Conservation (phyloP, 1,284 basidiomycete species). For the Cryptococcus sp. region DNA sequence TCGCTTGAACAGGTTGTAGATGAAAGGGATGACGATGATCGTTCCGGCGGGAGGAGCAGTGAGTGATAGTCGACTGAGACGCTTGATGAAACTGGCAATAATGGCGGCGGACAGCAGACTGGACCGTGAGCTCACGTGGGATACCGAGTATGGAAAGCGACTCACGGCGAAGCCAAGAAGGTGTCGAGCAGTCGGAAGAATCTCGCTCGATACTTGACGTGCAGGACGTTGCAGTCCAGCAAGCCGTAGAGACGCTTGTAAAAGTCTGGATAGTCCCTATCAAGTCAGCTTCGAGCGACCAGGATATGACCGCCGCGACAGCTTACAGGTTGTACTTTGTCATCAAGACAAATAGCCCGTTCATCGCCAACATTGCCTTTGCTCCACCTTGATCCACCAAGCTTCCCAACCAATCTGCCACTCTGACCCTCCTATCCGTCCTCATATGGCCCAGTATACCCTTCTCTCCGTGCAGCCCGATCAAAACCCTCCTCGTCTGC, state of each 20-base stretch:
- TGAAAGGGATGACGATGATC: conserved; percentile 84
- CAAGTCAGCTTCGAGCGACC: neutral
- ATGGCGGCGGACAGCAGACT: conserved; percentile 83
- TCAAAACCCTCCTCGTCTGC: conserved; percentile 36
- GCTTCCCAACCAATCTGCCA: conserved; percentile 91
- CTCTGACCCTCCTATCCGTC: conserved; percentile 55
- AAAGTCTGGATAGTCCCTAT: conserved; percentile 89
- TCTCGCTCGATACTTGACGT: conserved; percentile 84
- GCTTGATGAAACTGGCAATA: conserved; percentile 90
- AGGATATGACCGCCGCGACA: neutral
- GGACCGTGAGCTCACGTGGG: conserved; percentile 4
- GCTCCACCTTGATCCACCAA: conserved; percentile 82
- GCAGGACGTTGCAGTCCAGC: conserved; percentile 77
- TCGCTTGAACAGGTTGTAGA: conserved; percentile 88
- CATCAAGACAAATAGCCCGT: conserved; percentile 86
- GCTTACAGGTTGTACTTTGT: conserved; percentile 86
- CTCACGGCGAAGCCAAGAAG: conserved; percentile 84
- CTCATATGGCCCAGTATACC: conserved; percentile 43
- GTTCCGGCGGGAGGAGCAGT: conserved; percentile 83
- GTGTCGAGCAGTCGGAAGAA: conserved; percentile 90
- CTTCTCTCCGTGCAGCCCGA: conserved; percentile 38
- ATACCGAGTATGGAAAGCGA: conserved; percentile 13
- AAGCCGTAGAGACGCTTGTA: conserved; percentile 90
- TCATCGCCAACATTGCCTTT: conserved; percentile 84
- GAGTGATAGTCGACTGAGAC: conserved; percentile 76